These are phyloP conservation scores for Pochonia chlamydosporia DNA, from an alignment of 2,329 filamentous ascomycete species.

Conservation along the genomic window DNA sequence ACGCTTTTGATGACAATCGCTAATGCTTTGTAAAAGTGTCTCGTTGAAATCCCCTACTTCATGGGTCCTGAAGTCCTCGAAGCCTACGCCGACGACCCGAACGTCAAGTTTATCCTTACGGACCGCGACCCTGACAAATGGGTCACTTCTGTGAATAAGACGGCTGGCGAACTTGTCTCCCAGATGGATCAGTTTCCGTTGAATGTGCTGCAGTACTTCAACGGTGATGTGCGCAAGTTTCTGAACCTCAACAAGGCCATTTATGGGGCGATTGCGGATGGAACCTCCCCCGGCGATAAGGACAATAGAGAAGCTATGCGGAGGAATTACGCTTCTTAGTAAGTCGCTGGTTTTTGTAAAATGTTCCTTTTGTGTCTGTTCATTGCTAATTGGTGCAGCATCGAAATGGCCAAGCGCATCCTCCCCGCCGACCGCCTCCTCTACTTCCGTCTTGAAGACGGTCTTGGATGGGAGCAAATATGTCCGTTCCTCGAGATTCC, in stretches of 20 bases:
- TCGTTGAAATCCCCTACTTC: constrained; percentile 14
- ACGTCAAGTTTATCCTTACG: constrained; percentile 30
- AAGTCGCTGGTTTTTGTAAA: not conserved
- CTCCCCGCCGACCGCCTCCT: constrained; percentile 22
- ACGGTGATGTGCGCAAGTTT: constrained; percentile 10
- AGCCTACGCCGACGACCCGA: constrained; percentile 24
- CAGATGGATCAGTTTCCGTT: constrained; percentile 16
- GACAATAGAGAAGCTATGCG: constrained; percentile 2
- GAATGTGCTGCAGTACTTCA: constrained; percentile 19
- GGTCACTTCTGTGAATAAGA: constrained; percentile 19
- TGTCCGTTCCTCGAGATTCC: constrained; percentile 24
- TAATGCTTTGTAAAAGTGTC: constrained; percentile 7
- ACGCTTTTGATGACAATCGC: constrained; percentile 8
- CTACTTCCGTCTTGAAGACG: constrained; percentile 25
- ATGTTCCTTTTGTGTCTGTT: not conserved
- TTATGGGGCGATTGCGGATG: not conserved
- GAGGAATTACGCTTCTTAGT: constrained; percentile 4
- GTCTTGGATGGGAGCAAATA: constrained; percentile 29
- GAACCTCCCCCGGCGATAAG: not conserved
- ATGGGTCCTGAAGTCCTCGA: constrained; percentile 21
- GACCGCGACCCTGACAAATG: constrained; percentile 29
- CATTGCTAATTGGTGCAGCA: constrained; percentile 11
- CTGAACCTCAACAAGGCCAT: constrained; percentile 3
- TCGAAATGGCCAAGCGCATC: constrained; percentile 17
- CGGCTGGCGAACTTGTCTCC: constrained; percentile 11